A percentile compares a stretch with the other conserved stretches of the same genome.
Conservation (phyloP, 2,329 filamentous ascomycete species). For the Raffaelea ambrosiae region DNA sequence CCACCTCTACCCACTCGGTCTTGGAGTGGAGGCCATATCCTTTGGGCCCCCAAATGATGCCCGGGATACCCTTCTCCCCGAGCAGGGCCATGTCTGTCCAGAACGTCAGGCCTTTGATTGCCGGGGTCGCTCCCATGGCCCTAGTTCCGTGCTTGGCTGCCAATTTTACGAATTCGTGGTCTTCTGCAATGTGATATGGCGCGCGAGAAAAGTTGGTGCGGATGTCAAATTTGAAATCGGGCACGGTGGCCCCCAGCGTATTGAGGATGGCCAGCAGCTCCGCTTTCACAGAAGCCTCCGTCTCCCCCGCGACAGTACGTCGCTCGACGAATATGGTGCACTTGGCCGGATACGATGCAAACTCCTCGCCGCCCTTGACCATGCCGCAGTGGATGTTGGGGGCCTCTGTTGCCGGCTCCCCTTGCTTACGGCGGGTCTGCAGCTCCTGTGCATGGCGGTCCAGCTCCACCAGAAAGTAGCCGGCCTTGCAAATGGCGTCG, state of each 20-base stretch:
- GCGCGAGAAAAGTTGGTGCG: neutral
- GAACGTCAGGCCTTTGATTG: neutral
- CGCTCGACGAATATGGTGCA: neutral
- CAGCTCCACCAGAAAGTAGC: neutral
- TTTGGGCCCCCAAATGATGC: neutral
- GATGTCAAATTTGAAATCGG: neutral
- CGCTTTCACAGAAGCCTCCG: neutral
- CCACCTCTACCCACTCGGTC: neutral
- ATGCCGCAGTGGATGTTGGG: neutral
- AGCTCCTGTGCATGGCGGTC: neutral
- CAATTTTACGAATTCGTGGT: neutral
- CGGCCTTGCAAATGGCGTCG: neutral
- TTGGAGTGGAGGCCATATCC: neutral
- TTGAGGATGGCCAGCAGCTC: neutral
- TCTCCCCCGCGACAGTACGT: neutral
- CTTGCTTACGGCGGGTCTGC: neutral
- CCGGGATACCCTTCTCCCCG: neutral
- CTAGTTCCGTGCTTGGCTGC: neutral
- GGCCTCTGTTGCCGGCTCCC: neutral
- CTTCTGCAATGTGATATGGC: neutral
- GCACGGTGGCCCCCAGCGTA: neutral
- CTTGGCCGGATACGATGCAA: neutral
- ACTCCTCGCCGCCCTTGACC: neutral
- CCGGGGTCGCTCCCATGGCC: neutral
- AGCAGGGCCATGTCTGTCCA: neutral